A percentile compares a stretch with the other conserved stretches of the same genome.
These are phyloP conservation scores for Setomelanomma holmii DNA, from an alignment of 2,329 filamentous ascomycete species.

Conservation along the genomic window DNA sequence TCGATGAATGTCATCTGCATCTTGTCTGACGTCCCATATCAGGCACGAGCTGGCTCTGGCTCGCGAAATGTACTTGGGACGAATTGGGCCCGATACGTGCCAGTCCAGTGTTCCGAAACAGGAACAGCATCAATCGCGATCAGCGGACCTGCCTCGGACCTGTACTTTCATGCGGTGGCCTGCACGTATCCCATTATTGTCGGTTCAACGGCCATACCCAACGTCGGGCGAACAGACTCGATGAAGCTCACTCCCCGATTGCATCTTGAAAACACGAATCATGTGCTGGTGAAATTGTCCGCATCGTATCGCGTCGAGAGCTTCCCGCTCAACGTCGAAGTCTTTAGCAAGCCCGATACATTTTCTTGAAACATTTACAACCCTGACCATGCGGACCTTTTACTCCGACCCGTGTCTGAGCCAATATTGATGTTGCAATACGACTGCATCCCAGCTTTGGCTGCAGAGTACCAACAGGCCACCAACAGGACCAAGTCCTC, in stretches of 20 bases:
- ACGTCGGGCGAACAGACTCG: background rate
- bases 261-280: background rate
- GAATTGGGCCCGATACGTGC: background rate
- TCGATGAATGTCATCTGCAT: no score
- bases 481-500: background rate
- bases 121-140: background rate
- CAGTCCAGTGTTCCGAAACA: background rate
- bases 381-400: no score
- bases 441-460: background rate
- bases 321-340: background rate
- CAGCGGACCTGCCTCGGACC: background rate
- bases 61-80: background rate
- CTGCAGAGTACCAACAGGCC: background rate
- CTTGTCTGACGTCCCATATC: no score
- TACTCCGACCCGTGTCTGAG: background rate
- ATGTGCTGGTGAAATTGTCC: background rate
- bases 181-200: background rate
- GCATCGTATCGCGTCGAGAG: background rate
- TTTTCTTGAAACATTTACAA: no score
- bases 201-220: background rate
- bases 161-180: background rate
- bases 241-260: background rate
- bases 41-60: background rate
- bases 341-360: background rate
- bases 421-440: no score